phyloP scores from a whole-genome alignment of 306 rosid species.

The Bauhinia variegata region DNA sequence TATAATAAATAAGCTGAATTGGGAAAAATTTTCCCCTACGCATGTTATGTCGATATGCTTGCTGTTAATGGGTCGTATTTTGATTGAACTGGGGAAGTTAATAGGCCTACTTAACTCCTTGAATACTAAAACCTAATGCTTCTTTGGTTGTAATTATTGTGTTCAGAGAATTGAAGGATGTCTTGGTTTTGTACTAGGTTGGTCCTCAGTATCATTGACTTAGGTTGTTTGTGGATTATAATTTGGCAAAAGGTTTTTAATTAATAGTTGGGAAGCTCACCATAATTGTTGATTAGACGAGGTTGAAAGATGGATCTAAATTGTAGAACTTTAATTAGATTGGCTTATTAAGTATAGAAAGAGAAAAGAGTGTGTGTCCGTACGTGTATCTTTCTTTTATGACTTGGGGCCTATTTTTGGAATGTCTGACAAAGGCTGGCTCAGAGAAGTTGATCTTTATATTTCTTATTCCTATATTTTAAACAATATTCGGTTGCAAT shows the following conservation, averaged over 20 bases:
- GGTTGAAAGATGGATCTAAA: slow-evolving; percentile 8
- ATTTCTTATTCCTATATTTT: slow-evolving; percentile 25
- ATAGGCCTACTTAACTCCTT: slow-evolving; percentile 22
- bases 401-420: slow-evolving; percentile 23
- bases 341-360: slow-evolving; percentile 13
- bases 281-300: not conserved
- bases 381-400: slow-evolving; percentile 8
- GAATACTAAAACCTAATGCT: slow-evolving; percentile 11
- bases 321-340: slow-evolving; percentile 17
- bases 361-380: not conserved
- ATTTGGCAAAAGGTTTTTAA: slow-evolving; percentile 1
- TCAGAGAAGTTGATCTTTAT: slow-evolving; percentile 20
- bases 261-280: slow-evolving; percentile 3
- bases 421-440: slow-evolving; percentile 7
- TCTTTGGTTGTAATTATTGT: not conserved
- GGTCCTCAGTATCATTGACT: slow-evolving; percentile 11
- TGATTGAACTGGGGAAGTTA: slow-evolving; percentile 33
- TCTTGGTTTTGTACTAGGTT: slow-evolving; percentile 12
- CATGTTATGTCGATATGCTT: slow-evolving; percentile 36
- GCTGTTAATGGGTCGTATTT: slow-evolving; percentile 19
- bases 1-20: slow-evolving; percentile 10
- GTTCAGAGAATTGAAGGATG: slow-evolving; percentile 25
- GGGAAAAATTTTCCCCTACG: slow-evolving; percentile 6
- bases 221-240: slow-evolving; percentile 8
- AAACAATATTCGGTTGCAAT: slow-evolving; percentile 4